Percentiles rank a stretch among this genome's conserved stretches.
These are phyloP conservation scores for Pythium brassicae DNA, from an alignment of 352 stramenopile species.

Conservation along the genomic window DNA sequence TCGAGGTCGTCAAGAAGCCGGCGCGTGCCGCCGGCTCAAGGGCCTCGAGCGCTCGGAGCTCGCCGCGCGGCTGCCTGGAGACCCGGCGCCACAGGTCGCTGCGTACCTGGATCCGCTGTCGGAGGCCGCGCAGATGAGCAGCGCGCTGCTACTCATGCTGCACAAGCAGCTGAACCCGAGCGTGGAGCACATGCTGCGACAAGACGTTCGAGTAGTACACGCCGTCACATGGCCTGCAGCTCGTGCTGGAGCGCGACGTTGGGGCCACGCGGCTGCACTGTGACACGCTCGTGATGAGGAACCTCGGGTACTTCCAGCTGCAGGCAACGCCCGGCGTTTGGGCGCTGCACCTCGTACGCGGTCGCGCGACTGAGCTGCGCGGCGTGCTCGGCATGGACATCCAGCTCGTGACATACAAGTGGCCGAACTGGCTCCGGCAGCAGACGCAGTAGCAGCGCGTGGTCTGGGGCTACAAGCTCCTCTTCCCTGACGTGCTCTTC, in stretches of 20 bases:
- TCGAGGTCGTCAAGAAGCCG: constrained; percentile 60
- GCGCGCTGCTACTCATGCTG: constrained; percentile 82
- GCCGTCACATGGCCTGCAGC: constrained; percentile 88
- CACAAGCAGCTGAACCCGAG: constrained; percentile 66
- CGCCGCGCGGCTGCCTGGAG: constrained; percentile 31
- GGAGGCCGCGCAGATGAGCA: constrained; percentile 84
- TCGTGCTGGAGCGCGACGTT: constrained; percentile 83
- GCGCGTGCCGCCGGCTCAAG: constrained; percentile 32
- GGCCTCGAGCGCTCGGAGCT: constrained; percentile 27
- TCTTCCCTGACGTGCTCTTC: constrained; percentile 99
- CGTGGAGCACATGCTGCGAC: constrained; percentile 67
- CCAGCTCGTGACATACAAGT: constrained; percentile 99
- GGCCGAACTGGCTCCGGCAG: constrained; percentile 97
- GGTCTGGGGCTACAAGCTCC: constrained; percentile 99
- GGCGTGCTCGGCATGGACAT: constrained; percentile 95
- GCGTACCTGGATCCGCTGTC: constrained; percentile 91
- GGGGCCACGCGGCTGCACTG: constrained; percentile 49
- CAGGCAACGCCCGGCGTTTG: constrained; percentile 95
- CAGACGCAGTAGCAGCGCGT: constrained; percentile 99
- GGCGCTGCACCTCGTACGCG: constrained; percentile 87
- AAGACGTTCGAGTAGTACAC: constrained; percentile 74
- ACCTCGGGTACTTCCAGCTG: constrained; percentile 99
- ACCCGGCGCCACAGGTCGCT: constrained; percentile 53
- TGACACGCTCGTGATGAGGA: constrained; percentile 99
- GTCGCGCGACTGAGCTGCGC: constrained; percentile 79